A percentile compares a stretch with the other conserved stretches of the same genome.
phyloP scores from a whole-genome alignment of 2,329 filamentous ascomycete genomes.

The Apiospora kogelbergensis region DNA sequence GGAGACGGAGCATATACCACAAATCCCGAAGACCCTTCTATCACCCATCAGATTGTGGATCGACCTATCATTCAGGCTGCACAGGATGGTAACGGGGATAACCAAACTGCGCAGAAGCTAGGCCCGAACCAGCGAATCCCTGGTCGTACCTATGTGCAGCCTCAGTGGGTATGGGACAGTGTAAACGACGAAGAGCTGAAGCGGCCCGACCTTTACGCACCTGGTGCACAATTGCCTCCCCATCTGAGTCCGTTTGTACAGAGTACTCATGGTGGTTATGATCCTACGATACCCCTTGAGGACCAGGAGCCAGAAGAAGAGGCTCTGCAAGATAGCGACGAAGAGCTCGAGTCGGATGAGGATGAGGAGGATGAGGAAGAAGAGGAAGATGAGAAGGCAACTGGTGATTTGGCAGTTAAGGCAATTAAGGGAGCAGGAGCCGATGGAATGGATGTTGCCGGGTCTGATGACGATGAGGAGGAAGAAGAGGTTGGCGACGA shows the following conservation, averaged over 20 bases:
- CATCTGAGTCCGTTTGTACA: constrained; percentile 97
- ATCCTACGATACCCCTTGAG: constrained; percentile 81
- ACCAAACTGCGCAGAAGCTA: constrained; percentile 61
- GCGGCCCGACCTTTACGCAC: constrained; percentile 82
- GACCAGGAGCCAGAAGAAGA: constrained; percentile 88
- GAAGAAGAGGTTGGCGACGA: constrained; percentile 42
- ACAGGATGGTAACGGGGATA: constrained; percentile 52
- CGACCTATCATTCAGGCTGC: constrained; percentile 71
- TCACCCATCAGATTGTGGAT: constrained; percentile 96
- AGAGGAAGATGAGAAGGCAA: constrained; percentile 21
- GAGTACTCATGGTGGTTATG: constrained; percentile 81
- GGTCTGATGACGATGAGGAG: constrained; percentile 45
- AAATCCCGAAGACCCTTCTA: constrained; percentile 80
- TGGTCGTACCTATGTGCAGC: constrained; percentile 91
- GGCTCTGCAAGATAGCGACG: constrained; percentile 68
- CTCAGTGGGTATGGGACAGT: constrained; percentile 98
- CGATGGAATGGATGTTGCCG: constrained; percentile 50
- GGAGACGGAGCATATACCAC: constrained; percentile 92
- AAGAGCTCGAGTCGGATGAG: constrained; percentile 47
- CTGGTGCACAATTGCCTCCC: constrained; percentile 85
- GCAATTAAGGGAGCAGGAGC: constrained; percentile 41
- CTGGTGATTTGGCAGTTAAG: constrained; percentile 34
- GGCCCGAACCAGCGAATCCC: constrained; percentile 72
- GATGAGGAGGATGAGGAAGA: constrained; percentile 41
- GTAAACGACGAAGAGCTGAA: constrained; percentile 90